phyloP scores from a whole-genome alignment of 805 yeast genomes.

The Candida taoyuanica region DNA sequence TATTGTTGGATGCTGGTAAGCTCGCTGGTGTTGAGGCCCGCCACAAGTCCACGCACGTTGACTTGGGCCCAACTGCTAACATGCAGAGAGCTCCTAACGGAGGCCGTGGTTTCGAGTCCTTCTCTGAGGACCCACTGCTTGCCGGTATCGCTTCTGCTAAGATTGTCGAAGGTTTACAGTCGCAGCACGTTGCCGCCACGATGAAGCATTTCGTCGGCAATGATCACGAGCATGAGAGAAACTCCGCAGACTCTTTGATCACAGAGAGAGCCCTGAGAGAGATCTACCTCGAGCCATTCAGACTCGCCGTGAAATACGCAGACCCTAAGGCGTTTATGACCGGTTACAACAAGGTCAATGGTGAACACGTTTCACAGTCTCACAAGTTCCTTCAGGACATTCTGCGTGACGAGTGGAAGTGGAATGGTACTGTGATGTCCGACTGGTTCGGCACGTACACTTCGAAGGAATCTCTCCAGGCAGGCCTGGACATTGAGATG shows the following conservation, averaged over 20 bases:
- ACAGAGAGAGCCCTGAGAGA: conserved; percentile 62
- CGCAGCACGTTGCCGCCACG: conserved; percentile 46
- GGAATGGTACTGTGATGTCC: conserved; percentile 52
- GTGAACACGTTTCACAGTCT: conserved; percentile 50
- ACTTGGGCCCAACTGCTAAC: conserved; percentile 48
- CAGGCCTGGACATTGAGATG: conserved; percentile 63
- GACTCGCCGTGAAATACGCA: conserved; percentile 48
- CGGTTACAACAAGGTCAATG: conserved; percentile 59
- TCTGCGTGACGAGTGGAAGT: conserved; percentile 53
- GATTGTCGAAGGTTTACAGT: conserved; percentile 51
- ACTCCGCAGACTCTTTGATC: conserved; percentile 42
- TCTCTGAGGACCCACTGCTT: conserved; percentile 55
- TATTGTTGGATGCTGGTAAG: conserved; percentile 45
- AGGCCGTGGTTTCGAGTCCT: conserved; percentile 60
- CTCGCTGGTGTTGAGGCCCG: conserved; percentile 52
- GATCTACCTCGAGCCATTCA: conserved; percentile 59
- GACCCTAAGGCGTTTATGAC: conserved; percentile 58
- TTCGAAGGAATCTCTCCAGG: conserved; percentile 40
- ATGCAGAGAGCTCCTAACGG: conserved; percentile 56
- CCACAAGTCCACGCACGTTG: conserved; percentile 47
- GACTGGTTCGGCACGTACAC: conserved; percentile 64
- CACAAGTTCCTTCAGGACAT: conserved; percentile 39
- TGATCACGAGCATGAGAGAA: conserved; percentile 55
- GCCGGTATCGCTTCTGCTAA: conserved; percentile 44
- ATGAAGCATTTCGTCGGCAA: conserved; percentile 62